Percentiles rank a stretch among this genome's conserved stretches.
These are phyloP conservation scores for Tulasnella sp. DNA, from an alignment of 768 basidiomycete species.

Conservation along the genomic window DNA sequence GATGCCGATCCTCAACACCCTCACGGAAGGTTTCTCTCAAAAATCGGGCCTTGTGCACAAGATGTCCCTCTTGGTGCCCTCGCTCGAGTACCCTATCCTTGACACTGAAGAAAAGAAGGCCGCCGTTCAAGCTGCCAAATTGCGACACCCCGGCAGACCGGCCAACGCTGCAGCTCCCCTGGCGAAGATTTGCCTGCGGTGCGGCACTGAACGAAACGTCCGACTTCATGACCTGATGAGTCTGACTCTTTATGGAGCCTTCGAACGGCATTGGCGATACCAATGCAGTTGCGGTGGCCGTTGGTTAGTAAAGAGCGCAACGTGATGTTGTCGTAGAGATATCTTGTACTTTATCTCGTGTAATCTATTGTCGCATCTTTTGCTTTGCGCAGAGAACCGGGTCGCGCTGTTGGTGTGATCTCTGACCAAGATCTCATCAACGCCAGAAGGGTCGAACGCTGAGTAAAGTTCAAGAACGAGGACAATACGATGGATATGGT, in stretches of 20 bases:
- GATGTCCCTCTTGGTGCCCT: conserved; percentile 28
- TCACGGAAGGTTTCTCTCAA: conserved; percentile 18
- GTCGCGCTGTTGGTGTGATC: no score
- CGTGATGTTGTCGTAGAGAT: not conserved
- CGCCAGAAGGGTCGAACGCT: no score
- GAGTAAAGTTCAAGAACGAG: no score
- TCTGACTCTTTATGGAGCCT: conserved; percentile 23
- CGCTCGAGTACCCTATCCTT: conserved; percentile 25
- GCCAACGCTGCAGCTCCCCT: conserved; percentile 1
- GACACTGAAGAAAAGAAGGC: conserved; percentile 9
- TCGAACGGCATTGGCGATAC: not conserved
- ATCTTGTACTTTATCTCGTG: not conserved
- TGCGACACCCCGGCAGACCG: not conserved
- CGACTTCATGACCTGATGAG: conserved; percentile 28
- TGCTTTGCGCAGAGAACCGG: no score
- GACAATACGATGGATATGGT: no score
- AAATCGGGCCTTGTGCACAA: conserved; percentile 23
- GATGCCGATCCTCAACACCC: conserved; percentile 16
- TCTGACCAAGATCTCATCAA: no score
- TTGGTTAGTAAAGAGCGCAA: conserved; percentile 1
- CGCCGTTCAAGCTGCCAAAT: not conserved
- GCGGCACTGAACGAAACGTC: not conserved
- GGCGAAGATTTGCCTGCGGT: conserved; percentile 21
- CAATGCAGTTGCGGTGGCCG: conserved; percentile 27
- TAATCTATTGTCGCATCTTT: not conserved